Evolutionary conservation across 139 green algal genomes (phyloP).

Genomic region (Chlamydomonas urium): DNA sequence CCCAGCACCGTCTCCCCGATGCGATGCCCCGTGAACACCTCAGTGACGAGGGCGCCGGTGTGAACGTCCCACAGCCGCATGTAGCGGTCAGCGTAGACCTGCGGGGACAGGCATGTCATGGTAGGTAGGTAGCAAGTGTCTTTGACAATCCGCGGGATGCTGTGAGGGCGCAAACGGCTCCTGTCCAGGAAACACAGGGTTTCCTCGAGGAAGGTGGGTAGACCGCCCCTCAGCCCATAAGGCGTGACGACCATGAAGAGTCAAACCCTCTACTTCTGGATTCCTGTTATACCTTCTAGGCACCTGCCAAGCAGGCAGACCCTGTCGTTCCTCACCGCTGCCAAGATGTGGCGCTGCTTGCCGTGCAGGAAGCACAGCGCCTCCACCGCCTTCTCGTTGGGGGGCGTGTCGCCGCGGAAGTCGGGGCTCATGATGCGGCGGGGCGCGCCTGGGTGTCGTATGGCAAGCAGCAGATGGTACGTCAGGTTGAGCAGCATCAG

Average conservation of each 20-base stretch:
- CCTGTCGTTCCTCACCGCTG: constrained; percentile 29
- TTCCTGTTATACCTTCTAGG: too few relatives aligned
- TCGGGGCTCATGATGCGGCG: not conserved
- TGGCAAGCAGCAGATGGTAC: too few relatives aligned
- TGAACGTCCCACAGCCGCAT: constrained; percentile 43
- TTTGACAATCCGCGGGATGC: too few relatives aligned
- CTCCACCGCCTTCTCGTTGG: constrained; percentile 47
- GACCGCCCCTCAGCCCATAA: too few relatives aligned
- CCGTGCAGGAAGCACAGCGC: constrained; percentile 39
- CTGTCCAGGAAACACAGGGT: too few relatives aligned
- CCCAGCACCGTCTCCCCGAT: constrained; percentile 31
- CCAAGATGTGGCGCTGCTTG: constrained; percentile 30
- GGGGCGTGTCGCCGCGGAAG: constrained; percentile 1
- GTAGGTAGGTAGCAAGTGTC: too few relatives aligned
- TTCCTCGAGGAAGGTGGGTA: too few relatives aligned
- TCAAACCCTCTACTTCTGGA: too few relatives aligned
- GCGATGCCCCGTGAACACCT: constrained; percentile 25
- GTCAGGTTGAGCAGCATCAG: too few relatives aligned
- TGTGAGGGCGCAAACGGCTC: too few relatives aligned
- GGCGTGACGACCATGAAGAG: too few relatives aligned
- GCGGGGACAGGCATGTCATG: too few relatives aligned
- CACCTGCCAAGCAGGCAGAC: not conserved
- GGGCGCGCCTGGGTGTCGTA: not conserved
- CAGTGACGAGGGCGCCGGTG: constrained; percentile 14
- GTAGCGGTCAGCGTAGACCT: constrained; percentile 35